A percentile compares a stretch with the other conserved stretches of the same genome.
phyloP scores from a whole-genome alignment of 495 filamentous ascomycete genomes.

The Neurospora africana region DNA sequence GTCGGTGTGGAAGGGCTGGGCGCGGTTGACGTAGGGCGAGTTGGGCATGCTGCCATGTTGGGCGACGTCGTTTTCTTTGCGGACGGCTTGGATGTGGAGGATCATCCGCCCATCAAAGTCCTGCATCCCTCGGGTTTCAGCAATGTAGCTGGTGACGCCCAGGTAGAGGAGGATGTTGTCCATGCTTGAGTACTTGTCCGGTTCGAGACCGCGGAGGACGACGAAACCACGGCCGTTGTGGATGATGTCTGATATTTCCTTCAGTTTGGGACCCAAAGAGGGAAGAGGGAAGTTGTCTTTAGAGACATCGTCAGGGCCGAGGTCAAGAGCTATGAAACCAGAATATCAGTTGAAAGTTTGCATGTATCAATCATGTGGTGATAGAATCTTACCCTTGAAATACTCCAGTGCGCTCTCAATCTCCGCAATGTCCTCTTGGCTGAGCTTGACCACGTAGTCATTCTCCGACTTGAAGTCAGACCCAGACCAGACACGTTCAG shows the following conservation, averaged over 20 bases:
- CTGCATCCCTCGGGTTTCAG: constrained; percentile 20
- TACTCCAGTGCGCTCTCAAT: constrained; percentile 14
- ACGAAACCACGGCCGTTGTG: constrained; percentile 19
- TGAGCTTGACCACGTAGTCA: constrained; percentile 16
- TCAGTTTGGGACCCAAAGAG: constrained; percentile 5
- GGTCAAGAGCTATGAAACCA: constrained; percentile 4
- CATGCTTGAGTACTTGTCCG: constrained; percentile 15
- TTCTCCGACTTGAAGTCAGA: constrained; percentile 18
- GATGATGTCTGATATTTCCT: constrained; percentile 9
- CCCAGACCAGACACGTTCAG: constrained; percentile 16
- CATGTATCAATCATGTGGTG: background rate
- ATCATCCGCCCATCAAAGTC: constrained; percentile 25
- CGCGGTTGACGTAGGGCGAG: constrained; percentile 20
- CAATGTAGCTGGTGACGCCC: constrained; percentile 23
- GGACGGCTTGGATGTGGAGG: constrained; percentile 21
- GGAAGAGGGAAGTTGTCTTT: constrained; percentile 17
- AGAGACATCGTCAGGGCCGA: constrained; percentile 16
- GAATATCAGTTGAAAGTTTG: background rate
- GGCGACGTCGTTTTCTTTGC: constrained; percentile 12
- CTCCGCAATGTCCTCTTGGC: constrained; percentile 14
- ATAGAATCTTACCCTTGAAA: constrained; percentile 14
- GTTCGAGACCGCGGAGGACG: constrained; percentile 19
- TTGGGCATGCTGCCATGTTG: constrained; percentile 24
- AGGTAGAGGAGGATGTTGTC: constrained; percentile 25
- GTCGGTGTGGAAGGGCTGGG: constrained; percentile 42